Evolutionary conservation across 768 basidiomycete genomes (phyloP), one percentile per base, ranked within the genome.

Genomic region (Atractiella rhizophila): DNA sequence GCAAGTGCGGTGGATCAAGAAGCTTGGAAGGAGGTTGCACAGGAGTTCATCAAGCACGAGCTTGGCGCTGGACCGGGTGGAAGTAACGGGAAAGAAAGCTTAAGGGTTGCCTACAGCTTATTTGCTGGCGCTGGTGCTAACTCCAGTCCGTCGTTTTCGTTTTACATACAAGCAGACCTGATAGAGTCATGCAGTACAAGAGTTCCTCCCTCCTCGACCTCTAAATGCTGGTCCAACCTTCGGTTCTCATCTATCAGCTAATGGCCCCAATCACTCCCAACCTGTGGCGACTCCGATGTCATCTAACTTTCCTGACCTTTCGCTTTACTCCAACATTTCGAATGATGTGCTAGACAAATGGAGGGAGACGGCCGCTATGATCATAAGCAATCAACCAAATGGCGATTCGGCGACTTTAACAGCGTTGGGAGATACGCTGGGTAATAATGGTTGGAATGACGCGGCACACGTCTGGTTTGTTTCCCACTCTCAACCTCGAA

Each of bases 1-100:
- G 73, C 88, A 9, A 86, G 79, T 52, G 76, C 78, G 41, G 68
- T 91, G 38, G 88, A 88, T 57, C 80, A 78, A 50, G 85, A 91
- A 23, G 66, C 79, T 2, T 96, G 83, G 83, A 79, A 78, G 52
- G 81, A 83, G 46, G 77, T 76, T 11, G 77, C 81, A 0, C 69
- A 67, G 32, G 79, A 86, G 45, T 98, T 96, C 52, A 57, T 86
- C 27, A 69, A 68, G 26, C 64, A 68, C 13, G 88, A 91, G 54
- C 62, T 96, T 3, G 68, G 68, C 1, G 52, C 56, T 5, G 40
- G 45, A 23, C 21, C 11, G 12, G 18, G 35, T 7, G 49, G 57
- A 32, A 54, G 51, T 28, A 68, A 65, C 51, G 72, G 74, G 0
- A 60, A 73, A 43, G 81, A 86, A 57, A 66, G 71, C 50, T 60